A percentile compares a stretch with the other conserved stretches of the same genome.
Conservation (phyloP, 495 filamentous ascomycete species). For the Xylaria bambusicola region DNA sequence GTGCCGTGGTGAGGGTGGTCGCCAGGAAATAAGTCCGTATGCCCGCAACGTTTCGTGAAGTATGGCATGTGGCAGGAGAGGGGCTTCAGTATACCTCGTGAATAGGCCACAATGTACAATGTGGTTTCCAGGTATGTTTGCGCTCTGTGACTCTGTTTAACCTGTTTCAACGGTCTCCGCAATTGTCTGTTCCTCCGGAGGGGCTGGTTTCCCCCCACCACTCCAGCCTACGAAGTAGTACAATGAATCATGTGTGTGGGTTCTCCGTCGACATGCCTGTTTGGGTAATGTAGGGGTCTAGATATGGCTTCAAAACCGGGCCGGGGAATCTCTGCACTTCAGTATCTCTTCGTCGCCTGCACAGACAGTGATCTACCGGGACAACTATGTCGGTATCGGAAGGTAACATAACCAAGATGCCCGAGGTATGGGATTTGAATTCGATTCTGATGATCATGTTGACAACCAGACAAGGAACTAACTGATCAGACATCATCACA, state of each 20-base stretch:
- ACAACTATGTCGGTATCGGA: constrained; percentile 10
- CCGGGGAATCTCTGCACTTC: background rate
- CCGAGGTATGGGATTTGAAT: background rate
- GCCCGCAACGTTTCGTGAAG: constrained; percentile 14
- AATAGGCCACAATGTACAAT: constrained; percentile 8
- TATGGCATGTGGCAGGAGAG: constrained; percentile 2
- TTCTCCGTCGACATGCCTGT: constrained; percentile 5
- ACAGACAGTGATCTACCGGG: constrained; percentile 2
- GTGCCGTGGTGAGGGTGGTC: constrained; percentile 1
- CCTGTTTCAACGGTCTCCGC: constrained; percentile 14
- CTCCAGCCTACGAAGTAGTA: too few relatives aligned
- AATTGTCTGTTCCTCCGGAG: constrained; percentile 14
- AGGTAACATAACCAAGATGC: constrained; percentile 1
- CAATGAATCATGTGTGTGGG: background rate
- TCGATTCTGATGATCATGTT: too few relatives aligned
- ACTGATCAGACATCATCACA: background rate
- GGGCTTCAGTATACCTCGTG: background rate
- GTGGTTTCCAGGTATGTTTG: too few relatives aligned
- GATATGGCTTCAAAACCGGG: constrained; percentile 11
- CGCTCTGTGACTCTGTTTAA: constrained; percentile 3
- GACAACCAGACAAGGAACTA: too few relatives aligned
- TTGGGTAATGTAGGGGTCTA: constrained; percentile 9
- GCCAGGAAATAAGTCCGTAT: background rate
- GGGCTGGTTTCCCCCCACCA: constrained; percentile 13
- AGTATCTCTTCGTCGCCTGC: constrained; percentile 1